Evolutionary conservation across 768 basidiomycete genomes (phyloP).

Genomic region (Leucogyrophana mollusca): DNA sequence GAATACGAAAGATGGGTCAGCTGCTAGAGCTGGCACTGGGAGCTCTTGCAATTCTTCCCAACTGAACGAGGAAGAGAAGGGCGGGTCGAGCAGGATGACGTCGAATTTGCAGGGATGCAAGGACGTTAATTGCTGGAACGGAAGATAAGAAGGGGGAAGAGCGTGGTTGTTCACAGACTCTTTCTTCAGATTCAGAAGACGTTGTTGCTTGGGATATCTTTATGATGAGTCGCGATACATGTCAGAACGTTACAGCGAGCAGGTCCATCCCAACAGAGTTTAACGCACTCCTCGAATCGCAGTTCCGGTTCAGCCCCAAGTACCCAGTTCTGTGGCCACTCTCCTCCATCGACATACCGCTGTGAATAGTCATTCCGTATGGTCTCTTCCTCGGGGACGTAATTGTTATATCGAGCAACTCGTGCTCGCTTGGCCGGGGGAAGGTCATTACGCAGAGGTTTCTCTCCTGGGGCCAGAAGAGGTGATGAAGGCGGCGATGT

Average conservation of each 20-base stretch:
- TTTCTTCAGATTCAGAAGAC: slow-evolving; percentile 81
- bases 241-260: background rate
- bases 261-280: background rate
- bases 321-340: slow-evolving; percentile 94
- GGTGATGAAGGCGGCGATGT: slow-evolving; percentile 52
- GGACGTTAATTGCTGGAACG: slow-evolving; percentile 52
- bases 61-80: slow-evolving; percentile 80
- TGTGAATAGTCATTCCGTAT: slow-evolving; percentile 94
- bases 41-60: slow-evolving; percentile 85
- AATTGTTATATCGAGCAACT: slow-evolving; percentile 69
- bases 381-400: slow-evolving; percentile 92
- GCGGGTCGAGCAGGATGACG: slow-evolving; percentile 88
- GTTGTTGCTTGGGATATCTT: slow-evolving; percentile 94
- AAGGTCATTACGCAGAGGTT: slow-evolving; percentile 46
- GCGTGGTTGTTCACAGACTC: slow-evolving; percentile 68
- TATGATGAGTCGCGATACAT: background rate
- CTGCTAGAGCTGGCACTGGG: slow-evolving; percentile 77
- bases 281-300: slow-evolving; percentile 88
- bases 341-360: slow-evolving; percentile 86
- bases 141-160: slow-evolving; percentile 72
- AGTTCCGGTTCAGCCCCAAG: slow-evolving; percentile 84
- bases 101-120: slow-evolving; percentile 79
- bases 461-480: slow-evolving; percentile 29
- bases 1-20: slow-evolving; percentile 92
- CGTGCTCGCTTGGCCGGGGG: slow-evolving; percentile 77